A percentile compares a stretch with the other conserved stretches of the same genome.
These are phyloP conservation scores for Podospora didyma DNA, from an alignment of 495 filamentous ascomycete species.

Conservation along the genomic window DNA sequence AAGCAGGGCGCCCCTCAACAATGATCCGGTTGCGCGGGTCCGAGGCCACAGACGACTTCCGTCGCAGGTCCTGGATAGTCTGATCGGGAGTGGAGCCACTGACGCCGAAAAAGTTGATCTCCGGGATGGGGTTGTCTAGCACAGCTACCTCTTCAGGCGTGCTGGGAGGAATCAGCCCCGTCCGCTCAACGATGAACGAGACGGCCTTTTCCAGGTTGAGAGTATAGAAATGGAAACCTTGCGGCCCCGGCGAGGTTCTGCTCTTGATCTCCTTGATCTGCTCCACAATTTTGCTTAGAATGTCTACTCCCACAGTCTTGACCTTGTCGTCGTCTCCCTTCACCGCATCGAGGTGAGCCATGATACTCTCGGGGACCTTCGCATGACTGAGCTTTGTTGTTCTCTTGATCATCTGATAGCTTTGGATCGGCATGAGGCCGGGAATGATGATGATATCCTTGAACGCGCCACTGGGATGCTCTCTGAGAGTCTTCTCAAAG, in stretches of 20 bases:
- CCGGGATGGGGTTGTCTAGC: conserved; percentile 42
- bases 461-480: conserved; percentile 81
- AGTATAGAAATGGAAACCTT: conserved; percentile 96
- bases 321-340: conserved; percentile 90
- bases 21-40: conserved; percentile 82
- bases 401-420: conserved; percentile 88
- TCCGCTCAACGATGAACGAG: conserved; percentile 83
- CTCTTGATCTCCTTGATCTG: conserved; percentile 60
- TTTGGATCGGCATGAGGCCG: conserved; percentile 95
- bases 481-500: conserved; percentile 74
- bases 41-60: conserved; percentile 51
- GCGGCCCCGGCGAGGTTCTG: conserved; percentile 44
- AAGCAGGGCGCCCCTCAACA: conserved; percentile 54
- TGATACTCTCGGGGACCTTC: conserved; percentile 65
- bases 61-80: conserved; percentile 18
- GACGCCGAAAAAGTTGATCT: conserved; percentile 30
- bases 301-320: conserved; percentile 68
- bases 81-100: conserved; percentile 27
- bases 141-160: conserved; percentile 40
- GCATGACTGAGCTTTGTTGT: conserved; percentile 96
- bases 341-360: conserved; percentile 69
- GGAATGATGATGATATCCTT: conserved; percentile 88
- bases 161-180: conserved; percentile 68
- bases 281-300: conserved; percentile 66
- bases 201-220: conserved; percentile 96